Conservation (phyloP, 2,329 filamentous ascomycete species). For the Tolypocladium amazonense region DNA sequence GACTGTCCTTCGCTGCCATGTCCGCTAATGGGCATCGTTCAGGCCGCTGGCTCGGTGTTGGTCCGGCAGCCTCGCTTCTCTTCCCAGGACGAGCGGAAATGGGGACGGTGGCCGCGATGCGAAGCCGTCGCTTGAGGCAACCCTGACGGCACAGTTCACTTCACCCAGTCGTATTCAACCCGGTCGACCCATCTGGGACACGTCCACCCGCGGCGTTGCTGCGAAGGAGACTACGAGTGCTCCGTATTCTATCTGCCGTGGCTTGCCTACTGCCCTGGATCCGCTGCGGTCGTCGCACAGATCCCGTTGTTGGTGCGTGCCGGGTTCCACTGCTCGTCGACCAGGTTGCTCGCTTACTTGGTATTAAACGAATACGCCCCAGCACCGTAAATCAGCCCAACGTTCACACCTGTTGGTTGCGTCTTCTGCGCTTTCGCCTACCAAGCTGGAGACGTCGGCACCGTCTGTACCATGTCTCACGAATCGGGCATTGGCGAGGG, state of each 20-base stretch:
- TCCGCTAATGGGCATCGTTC: neutral
- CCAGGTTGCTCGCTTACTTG: neutral
- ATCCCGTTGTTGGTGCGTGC: neutral
- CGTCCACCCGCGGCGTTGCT: neutral
- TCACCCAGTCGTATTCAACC: neutral
- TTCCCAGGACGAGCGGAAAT: neutral
- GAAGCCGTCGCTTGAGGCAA: neutral
- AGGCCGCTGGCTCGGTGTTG: neutral
- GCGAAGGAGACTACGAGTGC: neutral
- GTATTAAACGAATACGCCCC: neutral
- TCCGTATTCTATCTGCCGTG: neutral
- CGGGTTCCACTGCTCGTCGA: conserved; percentile 3
- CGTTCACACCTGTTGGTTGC: neutral
- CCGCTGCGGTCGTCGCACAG: neutral
- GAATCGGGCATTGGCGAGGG: conserved; percentile 1
- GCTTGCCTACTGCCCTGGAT: neutral
- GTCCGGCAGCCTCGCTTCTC: neutral
- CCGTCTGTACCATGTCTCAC: conserved; percentile 5
- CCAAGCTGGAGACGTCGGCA: neutral
- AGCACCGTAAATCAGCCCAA: neutral
- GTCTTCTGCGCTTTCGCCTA: neutral
- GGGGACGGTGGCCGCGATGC: neutral
- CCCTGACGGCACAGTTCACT: neutral
- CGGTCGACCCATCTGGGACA: neutral
- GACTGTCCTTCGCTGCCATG: neutral